Conservation (phyloP, 768 basidiomycete genomes). For the Agaricus sinodeliciosus region DNA sequence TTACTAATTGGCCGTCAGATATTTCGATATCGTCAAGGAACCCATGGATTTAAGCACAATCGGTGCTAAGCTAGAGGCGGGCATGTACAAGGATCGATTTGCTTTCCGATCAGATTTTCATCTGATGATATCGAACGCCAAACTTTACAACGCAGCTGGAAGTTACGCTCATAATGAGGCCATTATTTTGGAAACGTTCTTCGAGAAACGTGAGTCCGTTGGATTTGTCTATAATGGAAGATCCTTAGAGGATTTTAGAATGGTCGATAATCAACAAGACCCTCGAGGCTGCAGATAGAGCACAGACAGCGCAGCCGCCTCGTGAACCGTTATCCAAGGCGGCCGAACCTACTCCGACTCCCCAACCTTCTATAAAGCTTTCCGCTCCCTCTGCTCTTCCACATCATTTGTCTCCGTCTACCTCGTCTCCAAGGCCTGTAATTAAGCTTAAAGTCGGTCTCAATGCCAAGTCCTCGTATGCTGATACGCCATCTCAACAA, state of each 20-base stretch:
- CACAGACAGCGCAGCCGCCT: slow-evolving; percentile 22
- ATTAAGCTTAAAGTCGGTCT: slow-evolving; percentile 65
- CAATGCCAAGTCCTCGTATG: slow-evolving; percentile 27
- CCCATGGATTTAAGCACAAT: slow-evolving; percentile 96
- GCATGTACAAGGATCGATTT: slow-evolving; percentile 79
- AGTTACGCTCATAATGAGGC: slow-evolving; percentile 74
- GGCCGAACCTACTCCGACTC: neutral
- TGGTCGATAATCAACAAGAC: slow-evolving; percentile 88
- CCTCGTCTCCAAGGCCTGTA: slow-evolving; percentile 41
- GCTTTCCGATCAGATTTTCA: slow-evolving; percentile 83
- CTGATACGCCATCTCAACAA: slow-evolving; percentile 20
- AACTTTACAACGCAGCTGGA: slow-evolving; percentile 70
- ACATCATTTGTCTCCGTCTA: slow-evolving; percentile 12
- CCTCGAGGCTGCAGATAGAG: slow-evolving; percentile 57
- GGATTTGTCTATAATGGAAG: neutral
- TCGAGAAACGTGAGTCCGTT: slow-evolving; percentile 73
- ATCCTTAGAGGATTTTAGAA: slow-evolving; percentile 36
- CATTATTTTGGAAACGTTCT: slow-evolving; percentile 67
- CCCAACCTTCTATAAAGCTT: slow-evolving; percentile 26
- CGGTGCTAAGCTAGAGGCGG: slow-evolving; percentile 77
- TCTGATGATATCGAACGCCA: slow-evolving; percentile 84
- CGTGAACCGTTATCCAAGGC: slow-evolving; percentile 9
- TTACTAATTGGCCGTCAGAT: slow-evolving; percentile 41
- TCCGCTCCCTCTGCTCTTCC: slow-evolving; percentile 33
- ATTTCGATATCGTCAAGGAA: slow-evolving; percentile 83